Percentiles rank a stretch among this genome's conserved stretches.
Evolutionary conservation across 345 rosid genomes (phyloP).

Genomic region (Trapa incisa): DNA sequence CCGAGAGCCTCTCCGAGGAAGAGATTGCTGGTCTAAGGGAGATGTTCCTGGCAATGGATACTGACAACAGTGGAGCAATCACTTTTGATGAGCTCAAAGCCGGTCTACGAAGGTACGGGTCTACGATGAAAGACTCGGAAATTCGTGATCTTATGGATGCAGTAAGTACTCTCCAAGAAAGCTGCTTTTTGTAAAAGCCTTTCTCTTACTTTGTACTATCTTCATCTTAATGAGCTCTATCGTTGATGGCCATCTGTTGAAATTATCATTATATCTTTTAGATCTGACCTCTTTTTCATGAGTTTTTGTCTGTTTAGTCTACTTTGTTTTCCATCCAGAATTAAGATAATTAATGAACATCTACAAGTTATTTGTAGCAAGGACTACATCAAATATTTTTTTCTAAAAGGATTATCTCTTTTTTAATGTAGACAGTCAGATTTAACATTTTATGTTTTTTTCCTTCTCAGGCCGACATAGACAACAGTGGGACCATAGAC

Average conservation of each 20-base stretch:
- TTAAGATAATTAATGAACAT: too few relatives aligned
- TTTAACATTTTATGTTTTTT: background rate
- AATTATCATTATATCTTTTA: background rate
- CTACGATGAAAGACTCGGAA: slow-evolving; percentile 85
- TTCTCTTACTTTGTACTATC: background rate
- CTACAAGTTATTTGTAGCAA: too few relatives aligned
- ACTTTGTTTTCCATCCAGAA: slow-evolving; percentile 1
- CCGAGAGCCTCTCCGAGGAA: slow-evolving; percentile 96
- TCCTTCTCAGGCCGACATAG: slow-evolving; percentile 80
- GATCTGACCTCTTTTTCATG: background rate
- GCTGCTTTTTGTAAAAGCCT: background rate
- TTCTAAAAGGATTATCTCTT: too few relatives aligned
- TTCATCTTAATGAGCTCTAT: background rate
- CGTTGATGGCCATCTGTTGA: background rate
- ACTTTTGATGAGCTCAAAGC: slow-evolving; percentile 97
- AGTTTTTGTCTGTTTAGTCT: background rate
- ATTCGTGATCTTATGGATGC: slow-evolving; percentile 97
- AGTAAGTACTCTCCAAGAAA: slow-evolving; percentile 29
- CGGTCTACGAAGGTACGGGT: slow-evolving; percentile 88
- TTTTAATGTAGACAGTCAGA: background rate
- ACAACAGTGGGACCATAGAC: slow-evolving; percentile 92
- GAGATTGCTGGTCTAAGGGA: slow-evolving; percentile 94
- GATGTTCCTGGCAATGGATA: slow-evolving; percentile 92
- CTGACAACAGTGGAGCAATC: slow-evolving; percentile 92
- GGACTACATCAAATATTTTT: too few relatives aligned